Evolutionary conservation across 176 grass and related monocot species (phyloP).

Genomic region (Bothriochloa decipiens): DNA sequence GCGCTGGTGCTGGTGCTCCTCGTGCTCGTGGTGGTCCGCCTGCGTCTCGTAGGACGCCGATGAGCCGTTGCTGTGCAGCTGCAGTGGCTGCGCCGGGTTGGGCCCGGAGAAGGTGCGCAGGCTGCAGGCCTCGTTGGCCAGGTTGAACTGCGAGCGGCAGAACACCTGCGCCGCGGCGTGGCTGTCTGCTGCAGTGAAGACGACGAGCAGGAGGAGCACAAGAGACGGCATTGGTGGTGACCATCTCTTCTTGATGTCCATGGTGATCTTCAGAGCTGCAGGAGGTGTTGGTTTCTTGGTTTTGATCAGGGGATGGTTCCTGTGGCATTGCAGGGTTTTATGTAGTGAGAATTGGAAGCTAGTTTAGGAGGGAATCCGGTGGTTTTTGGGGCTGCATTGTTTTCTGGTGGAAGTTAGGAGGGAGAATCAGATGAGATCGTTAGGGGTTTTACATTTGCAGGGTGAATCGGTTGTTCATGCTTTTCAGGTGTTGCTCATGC

Average conservation of each 20-base stretch:
- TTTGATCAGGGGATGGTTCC: conserved; percentile 30
- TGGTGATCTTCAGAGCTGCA: not conserved
- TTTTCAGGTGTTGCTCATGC: conserved; percentile 45
- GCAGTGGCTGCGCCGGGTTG: conserved; percentile 40
- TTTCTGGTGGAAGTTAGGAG: conserved; percentile 43
- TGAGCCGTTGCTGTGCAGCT: conserved; percentile 41
- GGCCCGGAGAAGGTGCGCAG: conserved; percentile 33
- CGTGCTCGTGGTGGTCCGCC: conserved; percentile 13
- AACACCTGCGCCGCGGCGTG: conserved; percentile 53
- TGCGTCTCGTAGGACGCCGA: conserved; percentile 46
- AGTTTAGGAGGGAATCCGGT: conserved; percentile 44
- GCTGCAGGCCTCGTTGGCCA: conserved; percentile 81
- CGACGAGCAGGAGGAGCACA: conserved; percentile 31
- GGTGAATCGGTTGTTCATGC: not conserved
- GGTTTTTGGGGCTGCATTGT: not conserved
- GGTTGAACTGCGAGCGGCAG: conserved; percentile 73
- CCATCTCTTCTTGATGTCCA: conserved; percentile 36
- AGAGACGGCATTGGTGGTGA: not conserved
- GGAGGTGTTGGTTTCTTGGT: not conserved
- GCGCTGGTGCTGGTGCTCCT: not conserved
- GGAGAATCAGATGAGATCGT: not conserved
- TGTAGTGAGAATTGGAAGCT: not conserved
- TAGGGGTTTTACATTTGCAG: not conserved
- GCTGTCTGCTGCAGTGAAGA: not conserved
- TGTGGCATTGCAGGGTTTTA: conserved; percentile 33